Evolutionary conservation across 768 basidiomycete species (phyloP).

Genomic region (Lepiota venenata): DNA sequence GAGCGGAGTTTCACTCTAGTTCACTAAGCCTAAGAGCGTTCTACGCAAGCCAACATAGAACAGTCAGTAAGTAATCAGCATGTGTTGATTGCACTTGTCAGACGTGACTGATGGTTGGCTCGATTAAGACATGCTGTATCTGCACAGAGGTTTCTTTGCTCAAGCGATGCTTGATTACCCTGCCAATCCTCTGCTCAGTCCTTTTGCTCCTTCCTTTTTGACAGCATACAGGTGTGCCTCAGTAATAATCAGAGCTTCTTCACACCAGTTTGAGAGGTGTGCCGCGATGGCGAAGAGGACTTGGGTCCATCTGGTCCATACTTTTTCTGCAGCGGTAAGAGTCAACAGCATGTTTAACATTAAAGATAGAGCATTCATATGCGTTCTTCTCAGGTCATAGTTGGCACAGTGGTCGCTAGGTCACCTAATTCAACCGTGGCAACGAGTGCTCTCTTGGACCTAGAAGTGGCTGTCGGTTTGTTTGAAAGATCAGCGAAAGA

Average conservation of each 20-base stretch:
- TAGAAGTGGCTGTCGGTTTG: conserved; percentile 41
- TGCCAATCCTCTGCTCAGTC: conserved; percentile 48
- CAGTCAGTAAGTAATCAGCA: conserved; percentile 45
- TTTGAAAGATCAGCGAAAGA: conserved; percentile 43
- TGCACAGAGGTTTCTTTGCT: conserved; percentile 56
- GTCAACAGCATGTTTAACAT: not conserved
- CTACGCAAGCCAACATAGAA: conserved; percentile 54
- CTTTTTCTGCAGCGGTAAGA: conserved; percentile 46
- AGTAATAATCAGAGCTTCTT: conserved; percentile 46
- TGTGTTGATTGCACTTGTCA: not conserved
- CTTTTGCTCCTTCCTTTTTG: conserved; percentile 54
- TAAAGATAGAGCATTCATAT: not conserved
- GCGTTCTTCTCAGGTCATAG: conserved; percentile 39
- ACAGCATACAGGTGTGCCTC: conserved; percentile 52
- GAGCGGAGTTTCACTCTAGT: conserved; percentile 44
- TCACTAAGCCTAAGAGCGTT: conserved; percentile 50
- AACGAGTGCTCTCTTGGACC: conserved; percentile 44
- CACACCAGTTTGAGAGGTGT: conserved; percentile 45
- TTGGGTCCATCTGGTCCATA: conserved; percentile 50
- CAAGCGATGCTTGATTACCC: conserved; percentile 55
- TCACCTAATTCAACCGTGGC: conserved; percentile 50
- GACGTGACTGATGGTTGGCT: not conserved
- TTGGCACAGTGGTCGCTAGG: conserved; percentile 58
- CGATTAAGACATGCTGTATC: conserved; percentile 44
- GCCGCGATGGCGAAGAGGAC: conserved; percentile 45